Percentiles rank a stretch among this genome's conserved stretches.
Evolutionary conservation across 78 protist genomes (phyloP).

Genomic region (Thecamonas trahens): DNA sequence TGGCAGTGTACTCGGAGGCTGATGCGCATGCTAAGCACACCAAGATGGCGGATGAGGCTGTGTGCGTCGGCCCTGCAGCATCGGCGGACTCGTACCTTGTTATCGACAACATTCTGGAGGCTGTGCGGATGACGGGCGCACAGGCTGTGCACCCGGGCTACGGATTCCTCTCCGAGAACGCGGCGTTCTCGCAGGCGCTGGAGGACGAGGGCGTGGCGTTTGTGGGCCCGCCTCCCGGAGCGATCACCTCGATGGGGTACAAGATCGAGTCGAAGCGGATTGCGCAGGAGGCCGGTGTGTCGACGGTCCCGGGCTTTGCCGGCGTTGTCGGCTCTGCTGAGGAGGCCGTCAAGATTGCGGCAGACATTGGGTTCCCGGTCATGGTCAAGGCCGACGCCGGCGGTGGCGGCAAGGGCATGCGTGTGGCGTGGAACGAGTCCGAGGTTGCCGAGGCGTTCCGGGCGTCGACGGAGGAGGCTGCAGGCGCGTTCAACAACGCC

Average conservation of each 20-base stretch:
- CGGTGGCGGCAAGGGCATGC: slow-evolving; percentile 97
- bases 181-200: slow-evolving; percentile 50
- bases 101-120: slow-evolving; percentile 77
- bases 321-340: slow-evolving; percentile 58
- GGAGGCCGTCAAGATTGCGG: slow-evolving; percentile 56
- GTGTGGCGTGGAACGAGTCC: slow-evolving; percentile 28
- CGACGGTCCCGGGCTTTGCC: slow-evolving; percentile 80
- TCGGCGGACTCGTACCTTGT: slow-evolving; percentile 70
- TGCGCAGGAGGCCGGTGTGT: slow-evolving; percentile 81
- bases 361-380: slow-evolving; percentile 86
- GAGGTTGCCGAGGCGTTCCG: slow-evolving; percentile 12
- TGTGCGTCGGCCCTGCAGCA: slow-evolving; percentile 77
- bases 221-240: slow-evolving; percentile 73
- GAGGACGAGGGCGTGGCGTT: slow-evolving; percentile 35
- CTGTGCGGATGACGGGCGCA: slow-evolving; percentile 78
- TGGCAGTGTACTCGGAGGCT: slow-evolving; percentile 88
- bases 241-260: slow-evolving; percentile 91
- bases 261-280: slow-evolving; percentile 82
- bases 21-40: slow-evolving; percentile 76
- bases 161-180: slow-evolving; percentile 93
- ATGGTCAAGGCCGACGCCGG: slow-evolving; percentile 95
- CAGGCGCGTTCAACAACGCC: slow-evolving; percentile 80
- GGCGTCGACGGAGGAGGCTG: slow-evolving; percentile 22
- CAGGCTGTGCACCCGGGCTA: slow-evolving; percentile 93
- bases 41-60: slow-evolving; percentile 37